Conservation (phyloP, 2,329 filamentous ascomycete species). For the Fusarium sp. region DNA sequence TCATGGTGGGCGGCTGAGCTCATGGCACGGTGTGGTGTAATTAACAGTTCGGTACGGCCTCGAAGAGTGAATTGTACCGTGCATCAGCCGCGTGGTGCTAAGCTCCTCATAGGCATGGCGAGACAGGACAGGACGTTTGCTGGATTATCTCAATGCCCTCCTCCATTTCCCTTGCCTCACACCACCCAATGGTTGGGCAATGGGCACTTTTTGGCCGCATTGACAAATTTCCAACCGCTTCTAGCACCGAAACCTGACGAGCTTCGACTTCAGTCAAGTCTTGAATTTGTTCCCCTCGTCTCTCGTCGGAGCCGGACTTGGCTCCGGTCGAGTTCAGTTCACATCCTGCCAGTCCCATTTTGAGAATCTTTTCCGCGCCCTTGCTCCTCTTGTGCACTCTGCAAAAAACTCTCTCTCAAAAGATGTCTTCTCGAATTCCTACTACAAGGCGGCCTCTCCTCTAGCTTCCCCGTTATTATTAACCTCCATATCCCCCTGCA, state of each 20-base stretch:
- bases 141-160: constrained; percentile 40
- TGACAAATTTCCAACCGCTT: constrained; percentile 37
- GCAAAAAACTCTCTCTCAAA: constrained; percentile 41
- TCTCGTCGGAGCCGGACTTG: constrained; percentile 46
- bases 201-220: constrained; percentile 23
- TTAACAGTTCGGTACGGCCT: constrained; percentile 21
- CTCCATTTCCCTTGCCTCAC: constrained; percentile 39
- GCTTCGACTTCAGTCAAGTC: constrained; percentile 36
- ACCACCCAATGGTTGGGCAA: constrained; percentile 29
- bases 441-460: constrained; percentile 35
- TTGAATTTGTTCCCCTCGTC: constrained; percentile 43
- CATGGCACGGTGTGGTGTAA: constrained; percentile 29
- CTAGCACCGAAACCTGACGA: constrained; percentile 33
- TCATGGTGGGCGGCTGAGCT: constrained; percentile 17
- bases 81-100: constrained; percentile 34
- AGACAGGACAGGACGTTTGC: constrained; percentile 29
- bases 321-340: constrained; percentile 46
- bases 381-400: constrained; percentile 38
- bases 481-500: constrained; percentile 17
- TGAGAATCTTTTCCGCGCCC: constrained; percentile 45
- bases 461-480: constrained; percentile 36
- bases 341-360: constrained; percentile 46
- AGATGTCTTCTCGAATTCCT: constrained; percentile 37
- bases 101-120: constrained; percentile 30
- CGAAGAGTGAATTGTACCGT: constrained; percentile 14